Evolutionary conservation across 1,139 yeast genomes (phyloP).

Genomic region (Lodderomyces elongisporus): DNA sequence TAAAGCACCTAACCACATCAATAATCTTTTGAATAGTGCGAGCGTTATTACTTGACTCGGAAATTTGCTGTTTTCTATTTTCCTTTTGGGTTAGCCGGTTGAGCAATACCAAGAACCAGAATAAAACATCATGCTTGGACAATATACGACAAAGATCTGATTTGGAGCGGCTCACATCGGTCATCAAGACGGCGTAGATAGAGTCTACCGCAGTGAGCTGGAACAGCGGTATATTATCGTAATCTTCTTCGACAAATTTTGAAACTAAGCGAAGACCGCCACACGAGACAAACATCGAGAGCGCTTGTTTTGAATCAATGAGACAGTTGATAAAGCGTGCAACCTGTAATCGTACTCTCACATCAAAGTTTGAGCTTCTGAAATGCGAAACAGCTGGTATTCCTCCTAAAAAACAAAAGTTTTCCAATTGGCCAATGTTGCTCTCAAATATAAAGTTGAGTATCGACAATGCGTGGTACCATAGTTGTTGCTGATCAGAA

Average conservation of each 20-base stretch:
- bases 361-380: slow-evolving; percentile 31
- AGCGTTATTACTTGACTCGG: slow-evolving; percentile 12
- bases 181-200: slow-evolving; percentile 38
- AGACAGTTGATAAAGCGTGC: slow-evolving; percentile 40
- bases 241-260: slow-evolving; percentile 53
- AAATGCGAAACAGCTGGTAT: slow-evolving; percentile 47
- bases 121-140: slow-evolving; percentile 44
- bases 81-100: slow-evolving; percentile 20
- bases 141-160: slow-evolving; percentile 54
- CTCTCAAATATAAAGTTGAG: slow-evolving; percentile 36
- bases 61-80: not conserved
- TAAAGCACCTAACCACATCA: slow-evolving; percentile 35
- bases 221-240: slow-evolving; percentile 39
- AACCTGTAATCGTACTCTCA: slow-evolving; percentile 39
- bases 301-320: slow-evolving; percentile 32
- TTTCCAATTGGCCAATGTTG: slow-evolving; percentile 39
- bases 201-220: slow-evolving; percentile 46
- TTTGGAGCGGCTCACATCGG: slow-evolving; percentile 42
- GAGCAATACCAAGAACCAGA: slow-evolving; percentile 45
- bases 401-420: slow-evolving; percentile 54
- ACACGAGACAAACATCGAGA: slow-evolving; percentile 50
- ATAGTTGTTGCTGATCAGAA: slow-evolving; percentile 29
- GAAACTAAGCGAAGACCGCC: slow-evolving; percentile 53
- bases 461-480: slow-evolving; percentile 39
- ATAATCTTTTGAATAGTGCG: slow-evolving; percentile 29